Conservation (phyloP, 345 rosid genomes). For the Euphorbia peplus region DNA sequence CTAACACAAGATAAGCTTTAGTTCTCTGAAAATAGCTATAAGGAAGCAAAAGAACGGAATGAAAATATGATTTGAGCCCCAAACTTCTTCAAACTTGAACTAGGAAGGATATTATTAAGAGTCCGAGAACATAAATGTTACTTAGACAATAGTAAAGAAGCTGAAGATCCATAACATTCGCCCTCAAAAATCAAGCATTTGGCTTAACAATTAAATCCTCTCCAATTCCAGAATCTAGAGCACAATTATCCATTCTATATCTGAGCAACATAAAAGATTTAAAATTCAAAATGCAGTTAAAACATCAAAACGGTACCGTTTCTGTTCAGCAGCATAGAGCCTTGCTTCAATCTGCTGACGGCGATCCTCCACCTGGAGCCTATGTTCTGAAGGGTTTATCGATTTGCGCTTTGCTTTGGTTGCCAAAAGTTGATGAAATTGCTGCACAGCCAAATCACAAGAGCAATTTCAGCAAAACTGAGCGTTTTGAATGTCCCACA, state of each 20-base stretch:
- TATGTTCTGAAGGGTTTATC: not conserved
- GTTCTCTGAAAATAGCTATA: not conserved
- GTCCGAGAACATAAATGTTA: not conserved
- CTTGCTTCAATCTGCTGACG: constrained; percentile 1
- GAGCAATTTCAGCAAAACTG: not conserved
- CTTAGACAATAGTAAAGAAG: not conserved
- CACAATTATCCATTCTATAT: not conserved
- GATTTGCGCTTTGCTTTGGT: constrained; percentile 1
- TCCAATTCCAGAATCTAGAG: not conserved
- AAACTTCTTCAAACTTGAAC: not conserved
- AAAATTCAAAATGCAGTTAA: not conserved
- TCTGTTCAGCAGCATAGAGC: constrained; percentile 5
- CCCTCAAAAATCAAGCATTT: not conserved
- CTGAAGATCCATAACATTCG: not conserved
- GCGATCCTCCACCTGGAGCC: not conserved
- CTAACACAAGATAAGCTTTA: not conserved
- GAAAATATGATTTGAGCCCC: not conserved
- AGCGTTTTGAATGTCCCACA: no score
- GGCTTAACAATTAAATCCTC: not conserved
- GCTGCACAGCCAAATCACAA: not conserved
- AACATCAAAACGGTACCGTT: not conserved
- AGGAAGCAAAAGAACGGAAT: not conserved
- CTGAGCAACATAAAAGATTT: not conserved
- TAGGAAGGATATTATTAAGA: not conserved
- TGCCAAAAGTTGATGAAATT: constrained; percentile 3